phyloP scores from a whole-genome alignment of 345 rosid species.

The Lepidium didymum region DNA sequence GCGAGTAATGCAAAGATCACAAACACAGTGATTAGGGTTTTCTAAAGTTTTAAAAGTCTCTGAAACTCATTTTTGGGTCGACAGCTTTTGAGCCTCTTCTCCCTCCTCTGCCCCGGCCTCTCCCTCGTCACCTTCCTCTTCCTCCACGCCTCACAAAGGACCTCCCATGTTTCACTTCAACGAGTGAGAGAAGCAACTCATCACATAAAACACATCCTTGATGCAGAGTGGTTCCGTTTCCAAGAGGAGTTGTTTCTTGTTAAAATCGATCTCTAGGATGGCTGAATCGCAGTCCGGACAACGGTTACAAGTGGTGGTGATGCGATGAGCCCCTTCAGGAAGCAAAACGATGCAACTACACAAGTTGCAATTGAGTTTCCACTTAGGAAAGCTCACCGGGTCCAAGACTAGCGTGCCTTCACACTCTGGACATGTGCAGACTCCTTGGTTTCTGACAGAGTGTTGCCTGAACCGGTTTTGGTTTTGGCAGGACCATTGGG shows the following conservation, averaged over 20 bases:
- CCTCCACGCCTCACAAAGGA: constrained; percentile 60
- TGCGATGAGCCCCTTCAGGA: constrained; percentile 91
- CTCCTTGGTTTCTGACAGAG: constrained; percentile 80
- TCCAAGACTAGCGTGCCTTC: constrained; percentile 82
- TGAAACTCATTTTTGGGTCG: constrained; percentile 33
- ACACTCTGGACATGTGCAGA: constrained; percentile 97
- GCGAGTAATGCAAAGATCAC: neutral
- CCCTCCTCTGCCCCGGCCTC: constrained; percentile 55
- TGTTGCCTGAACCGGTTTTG: constrained; percentile 76
- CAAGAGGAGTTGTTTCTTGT: constrained; percentile 84
- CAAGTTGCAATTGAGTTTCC: constrained; percentile 92
- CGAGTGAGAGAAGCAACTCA: constrained; percentile 79
- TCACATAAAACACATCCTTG: constrained; percentile 85
- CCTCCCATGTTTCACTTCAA: constrained; percentile 82
- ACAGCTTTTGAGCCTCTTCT: constrained; percentile 28
- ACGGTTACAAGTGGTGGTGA: constrained; percentile 50
- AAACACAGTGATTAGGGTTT: neutral
- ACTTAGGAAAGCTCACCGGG: constrained; percentile 84
- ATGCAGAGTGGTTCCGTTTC: constrained; percentile 74
- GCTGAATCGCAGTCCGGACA: constrained; percentile 78
- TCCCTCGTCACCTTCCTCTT: constrained; percentile 63
- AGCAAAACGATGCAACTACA: constrained; percentile 88
- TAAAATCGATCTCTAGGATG: constrained; percentile 83
- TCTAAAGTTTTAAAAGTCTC: constrained; percentile 23
- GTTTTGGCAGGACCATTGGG: constrained; percentile 34